These are phyloP conservation scores for Chaetomium sp. DNA, from an alignment of 2,329 filamentous ascomycete species.

Conservation along the genomic window DNA sequence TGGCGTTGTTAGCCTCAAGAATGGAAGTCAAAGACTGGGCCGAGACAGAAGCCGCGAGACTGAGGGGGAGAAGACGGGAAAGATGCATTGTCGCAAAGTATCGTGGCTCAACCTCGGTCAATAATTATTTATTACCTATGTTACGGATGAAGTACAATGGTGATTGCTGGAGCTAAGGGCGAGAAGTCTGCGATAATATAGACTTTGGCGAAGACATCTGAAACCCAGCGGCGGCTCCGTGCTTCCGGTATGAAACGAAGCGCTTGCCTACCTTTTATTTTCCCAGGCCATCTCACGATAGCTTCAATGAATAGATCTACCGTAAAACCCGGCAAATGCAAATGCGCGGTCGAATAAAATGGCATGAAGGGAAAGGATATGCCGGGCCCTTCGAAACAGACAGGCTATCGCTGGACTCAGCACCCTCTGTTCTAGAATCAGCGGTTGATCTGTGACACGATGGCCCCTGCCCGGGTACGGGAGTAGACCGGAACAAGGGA, in stretches of 20 bases:
- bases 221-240: background rate
- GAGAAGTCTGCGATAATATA: background rate
- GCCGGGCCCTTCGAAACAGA: too few species aligned
- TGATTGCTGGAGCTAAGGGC: background rate
- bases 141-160: too few species aligned
- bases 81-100: constrained; percentile 19
- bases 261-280: too few species aligned
- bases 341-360: background rate
- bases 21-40: constrained; percentile 20
- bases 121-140: too few species aligned
- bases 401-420: too few species aligned
- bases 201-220: background rate
- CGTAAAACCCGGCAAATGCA: background rate
- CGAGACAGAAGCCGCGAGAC: constrained; percentile 20
- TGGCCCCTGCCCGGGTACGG: too few species aligned
- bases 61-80: constrained; percentile 18
- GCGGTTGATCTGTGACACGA: too few species aligned
- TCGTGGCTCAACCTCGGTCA: too few species aligned
- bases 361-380: too few species aligned
- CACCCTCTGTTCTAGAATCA: too few species aligned
- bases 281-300: background rate
- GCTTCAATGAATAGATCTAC: background rate
- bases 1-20: constrained; percentile 21
- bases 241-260: background rate
- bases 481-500: too few species aligned